Percentiles rank a stretch among this genome's conserved stretches.
phyloP scores from a whole-genome alignment of 495 filamentous ascomycete species.

The Daldinia decipiens region DNA sequence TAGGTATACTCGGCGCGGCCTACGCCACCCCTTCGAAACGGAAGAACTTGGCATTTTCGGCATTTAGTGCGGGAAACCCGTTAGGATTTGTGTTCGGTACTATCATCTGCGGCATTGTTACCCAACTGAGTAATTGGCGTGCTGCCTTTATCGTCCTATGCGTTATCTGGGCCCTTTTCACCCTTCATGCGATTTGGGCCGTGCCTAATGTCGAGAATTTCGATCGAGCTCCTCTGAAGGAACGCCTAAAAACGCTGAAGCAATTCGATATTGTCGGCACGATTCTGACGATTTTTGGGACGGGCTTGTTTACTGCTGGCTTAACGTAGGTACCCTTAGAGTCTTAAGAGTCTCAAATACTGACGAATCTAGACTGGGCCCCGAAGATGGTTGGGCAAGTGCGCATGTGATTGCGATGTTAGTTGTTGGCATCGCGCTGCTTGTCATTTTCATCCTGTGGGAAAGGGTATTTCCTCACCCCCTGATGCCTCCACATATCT shows the following conservation, averaged over 20 bases:
- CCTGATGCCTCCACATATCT: constrained; percentile 66
- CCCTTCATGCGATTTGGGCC: constrained; percentile 67
- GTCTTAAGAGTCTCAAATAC: constrained; percentile 5
- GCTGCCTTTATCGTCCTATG: constrained; percentile 69
- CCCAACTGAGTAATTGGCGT: constrained; percentile 70
- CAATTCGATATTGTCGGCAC: constrained; percentile 72
- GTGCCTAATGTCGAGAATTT: constrained; percentile 67
- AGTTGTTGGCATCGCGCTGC: constrained; percentile 65
- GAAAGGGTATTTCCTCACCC: constrained; percentile 61
- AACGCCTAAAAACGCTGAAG: constrained; percentile 55
- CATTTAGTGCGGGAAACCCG: constrained; percentile 76
- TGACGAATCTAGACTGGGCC: constrained; percentile 50
- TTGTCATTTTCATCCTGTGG: constrained; percentile 69
- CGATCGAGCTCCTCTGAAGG: constrained; percentile 57
- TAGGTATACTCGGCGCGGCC: constrained; percentile 71
- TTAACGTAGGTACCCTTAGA: constrained; percentile 63
- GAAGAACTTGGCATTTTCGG: constrained; percentile 77
- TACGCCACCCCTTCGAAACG: constrained; percentile 70
- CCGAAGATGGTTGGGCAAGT: constrained; percentile 67
- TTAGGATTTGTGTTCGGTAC: constrained; percentile 75
- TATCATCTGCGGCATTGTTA: constrained; percentile 71
- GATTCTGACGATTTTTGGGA: constrained; percentile 68
- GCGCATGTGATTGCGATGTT: constrained; percentile 71
- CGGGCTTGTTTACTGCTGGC: constrained; percentile 70
- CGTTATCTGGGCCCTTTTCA: constrained; percentile 70